phyloP scores from a whole-genome alignment of 345 rosid species.

The Eucalyptus decipiens region DNA sequence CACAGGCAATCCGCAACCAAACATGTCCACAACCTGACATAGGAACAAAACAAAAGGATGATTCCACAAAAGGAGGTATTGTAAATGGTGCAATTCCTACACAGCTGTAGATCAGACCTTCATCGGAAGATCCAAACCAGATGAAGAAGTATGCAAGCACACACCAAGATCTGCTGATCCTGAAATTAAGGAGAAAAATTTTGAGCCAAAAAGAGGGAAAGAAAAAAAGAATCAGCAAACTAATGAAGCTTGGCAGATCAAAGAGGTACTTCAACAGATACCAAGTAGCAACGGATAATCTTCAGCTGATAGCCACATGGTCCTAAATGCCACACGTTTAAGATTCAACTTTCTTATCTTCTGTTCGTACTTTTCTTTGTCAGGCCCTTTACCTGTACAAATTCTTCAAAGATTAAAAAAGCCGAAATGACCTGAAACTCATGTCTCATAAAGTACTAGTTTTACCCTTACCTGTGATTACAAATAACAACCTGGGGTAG shows the following conservation, averaged over 20 bases:
- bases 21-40: constrained; percentile 92
- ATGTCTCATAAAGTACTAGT: neutral
- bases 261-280: neutral
- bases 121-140: constrained; percentile 97
- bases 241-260: neutral
- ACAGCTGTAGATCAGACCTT: constrained; percentile 27
- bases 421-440: neutral
- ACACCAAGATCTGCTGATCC: constrained; percentile 94
- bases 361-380: constrained; percentile 77
- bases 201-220: neutral
- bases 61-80: neutral
- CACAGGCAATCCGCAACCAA: constrained; percentile 95
- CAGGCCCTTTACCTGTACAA: constrained; percentile 81
- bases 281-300: constrained; percentile 94
- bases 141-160: constrained; percentile 95
- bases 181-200: constrained; percentile 5
- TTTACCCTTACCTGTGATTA: constrained; percentile 62
- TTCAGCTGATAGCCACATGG: constrained; percentile 95
- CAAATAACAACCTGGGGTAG: constrained; percentile 73
- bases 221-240: neutral
- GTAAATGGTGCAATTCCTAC: neutral
- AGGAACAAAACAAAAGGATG: neutral
- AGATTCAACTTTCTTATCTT: constrained; percentile 71
- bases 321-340: constrained; percentile 83
- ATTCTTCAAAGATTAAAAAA: neutral